Conservation (phyloP, 305 asterid species). For the Stenogyne calaminthoides region DNA sequence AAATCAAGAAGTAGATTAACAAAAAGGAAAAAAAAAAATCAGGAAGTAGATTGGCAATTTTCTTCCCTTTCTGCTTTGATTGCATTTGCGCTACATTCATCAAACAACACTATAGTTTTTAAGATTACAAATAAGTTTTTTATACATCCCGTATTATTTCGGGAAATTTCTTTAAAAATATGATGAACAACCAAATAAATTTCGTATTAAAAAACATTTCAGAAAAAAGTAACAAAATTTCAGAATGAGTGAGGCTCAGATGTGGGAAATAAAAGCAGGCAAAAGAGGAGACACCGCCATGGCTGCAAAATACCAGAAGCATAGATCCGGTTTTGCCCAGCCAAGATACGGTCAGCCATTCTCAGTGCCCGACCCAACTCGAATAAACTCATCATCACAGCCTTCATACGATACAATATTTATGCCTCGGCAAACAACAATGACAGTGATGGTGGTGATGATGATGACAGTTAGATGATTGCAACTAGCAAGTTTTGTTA, state of each 20-base stretch:
- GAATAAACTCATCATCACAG: constrained; percentile 22
- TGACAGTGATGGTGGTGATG: not conserved
- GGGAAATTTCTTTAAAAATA: no score
- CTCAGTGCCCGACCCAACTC: constrained; percentile 27
- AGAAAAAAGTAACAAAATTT: not conserved
- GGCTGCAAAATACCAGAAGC: constrained; percentile 11
- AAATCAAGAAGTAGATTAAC: no score
- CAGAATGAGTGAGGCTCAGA: not conserved
- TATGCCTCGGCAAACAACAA: not conserved
- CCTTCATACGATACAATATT: not conserved
- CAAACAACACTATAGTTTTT: no score
- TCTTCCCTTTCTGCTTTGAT: no score
- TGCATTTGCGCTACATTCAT: no score
- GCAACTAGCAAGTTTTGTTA: no score
- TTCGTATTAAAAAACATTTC: no score
- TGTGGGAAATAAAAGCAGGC: not conserved
- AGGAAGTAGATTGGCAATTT: no score
- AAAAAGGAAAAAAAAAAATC: no score
- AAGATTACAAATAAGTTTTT: no score
- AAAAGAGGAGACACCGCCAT: constrained; percentile 2
- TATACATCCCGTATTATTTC: no score
- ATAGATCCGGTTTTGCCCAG: constrained; percentile 36
- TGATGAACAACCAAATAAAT: not conserved
- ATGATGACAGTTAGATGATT: not conserved
- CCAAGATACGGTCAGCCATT: constrained; percentile 39